phyloP scores from a whole-genome alignment of 345 rosid genomes.

The Eucalyptus pauciflora region DNA sequence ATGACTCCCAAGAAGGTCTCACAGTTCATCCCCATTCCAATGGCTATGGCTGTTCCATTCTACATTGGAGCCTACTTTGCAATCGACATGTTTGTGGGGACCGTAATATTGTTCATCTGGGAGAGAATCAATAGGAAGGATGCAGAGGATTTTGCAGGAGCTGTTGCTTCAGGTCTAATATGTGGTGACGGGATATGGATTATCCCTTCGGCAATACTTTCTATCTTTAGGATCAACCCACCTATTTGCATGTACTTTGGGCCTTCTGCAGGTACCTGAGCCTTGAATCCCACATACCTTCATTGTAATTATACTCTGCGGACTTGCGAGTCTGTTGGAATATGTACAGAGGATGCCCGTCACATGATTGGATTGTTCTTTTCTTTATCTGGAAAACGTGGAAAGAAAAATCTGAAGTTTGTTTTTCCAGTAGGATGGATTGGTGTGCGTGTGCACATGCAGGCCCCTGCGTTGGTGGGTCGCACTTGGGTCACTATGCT shows the following conservation, averaged over 20 bases:
- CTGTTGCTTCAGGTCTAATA: slow-evolving; percentile 85
- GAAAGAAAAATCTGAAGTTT: not conserved
- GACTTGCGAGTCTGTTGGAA: not conserved
- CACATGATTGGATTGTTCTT: not conserved
- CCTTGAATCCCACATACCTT: not conserved
- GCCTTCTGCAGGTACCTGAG: slow-evolving; percentile 34
- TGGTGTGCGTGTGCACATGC: not conserved
- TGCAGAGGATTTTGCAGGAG: slow-evolving; percentile 68
- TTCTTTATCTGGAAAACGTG: not conserved
- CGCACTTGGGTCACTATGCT: not conserved
- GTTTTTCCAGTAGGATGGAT: not conserved
- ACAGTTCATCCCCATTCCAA: slow-evolving; percentile 78
- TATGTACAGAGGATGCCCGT: not conserved
- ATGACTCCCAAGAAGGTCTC: slow-evolving; percentile 54
- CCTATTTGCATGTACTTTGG: slow-evolving; percentile 96
- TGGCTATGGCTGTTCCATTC: slow-evolving; percentile 91
- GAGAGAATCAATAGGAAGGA: slow-evolving; percentile 52
- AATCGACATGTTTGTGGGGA: slow-evolving; percentile 78
- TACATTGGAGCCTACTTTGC: slow-evolving; percentile 93
- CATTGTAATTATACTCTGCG: not conserved
- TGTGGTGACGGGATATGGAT: slow-evolving; percentile 96
- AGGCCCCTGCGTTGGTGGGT: not conserved
- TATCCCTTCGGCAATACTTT: slow-evolving; percentile 77
- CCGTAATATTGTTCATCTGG: slow-evolving; percentile 67
- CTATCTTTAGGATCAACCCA: slow-evolving; percentile 75